Conservation (phyloP, 805 yeast species). For the Starmerella vaccinii region DNA sequence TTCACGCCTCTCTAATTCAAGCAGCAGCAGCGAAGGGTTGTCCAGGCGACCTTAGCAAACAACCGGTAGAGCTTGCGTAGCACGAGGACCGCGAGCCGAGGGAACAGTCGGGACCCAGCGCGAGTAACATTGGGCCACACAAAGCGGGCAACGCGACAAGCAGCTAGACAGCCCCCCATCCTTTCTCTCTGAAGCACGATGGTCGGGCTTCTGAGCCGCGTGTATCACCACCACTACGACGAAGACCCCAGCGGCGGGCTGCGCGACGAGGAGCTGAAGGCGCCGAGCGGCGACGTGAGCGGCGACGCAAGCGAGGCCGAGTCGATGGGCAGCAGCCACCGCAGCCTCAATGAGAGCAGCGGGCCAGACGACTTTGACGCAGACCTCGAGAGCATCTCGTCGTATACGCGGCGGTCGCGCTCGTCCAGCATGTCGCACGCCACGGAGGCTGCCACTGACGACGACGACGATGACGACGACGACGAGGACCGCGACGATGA, state of each 20-base stretch:
- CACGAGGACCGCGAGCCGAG: no score
- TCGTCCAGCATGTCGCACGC: neutral
- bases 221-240: neutral
- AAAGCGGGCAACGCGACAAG: no score
- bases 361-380: neutral
- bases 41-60: no score
- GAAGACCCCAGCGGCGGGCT: conserved; percentile 1
- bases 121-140: no score
- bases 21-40: no score
- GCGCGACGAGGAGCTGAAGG: neutral
- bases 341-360: neutral
- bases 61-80: no score
- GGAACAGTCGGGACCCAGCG: no score
- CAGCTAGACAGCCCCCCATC: no score
- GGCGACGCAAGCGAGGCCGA: neutral
- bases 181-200: neutral
- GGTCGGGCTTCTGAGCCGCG: conserved; percentile 1
- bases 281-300: neutral
- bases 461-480: conserved; percentile 2
- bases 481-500: conserved; percentile 8
- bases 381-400: conserved; percentile 1
- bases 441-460: neutral
- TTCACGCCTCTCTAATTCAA: no score
- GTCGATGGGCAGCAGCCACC: conserved; percentile 2
- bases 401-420: conserved; percentile 4